A percentile compares a stretch with the other conserved stretches of the same genome.
Conservation (phyloP, 169 alveolate species). For the Pseudocohnilembus persalinus region DNA sequence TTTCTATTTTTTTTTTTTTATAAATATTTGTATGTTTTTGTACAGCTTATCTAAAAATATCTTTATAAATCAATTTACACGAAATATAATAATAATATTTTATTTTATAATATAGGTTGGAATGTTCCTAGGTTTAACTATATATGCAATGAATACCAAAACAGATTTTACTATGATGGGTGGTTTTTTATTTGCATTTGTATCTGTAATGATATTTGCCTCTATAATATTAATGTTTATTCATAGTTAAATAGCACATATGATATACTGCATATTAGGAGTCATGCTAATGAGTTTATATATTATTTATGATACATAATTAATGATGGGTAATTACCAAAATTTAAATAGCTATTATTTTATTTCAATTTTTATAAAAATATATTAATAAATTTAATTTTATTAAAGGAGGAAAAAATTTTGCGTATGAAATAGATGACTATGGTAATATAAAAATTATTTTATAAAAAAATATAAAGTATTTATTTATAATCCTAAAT, state of each 20-base stretch:
- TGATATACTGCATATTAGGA: constrained; percentile 25
- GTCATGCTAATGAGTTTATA: constrained; percentile 39
- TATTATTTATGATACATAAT: constrained; percentile 54
- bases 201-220: background rate
- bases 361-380: background rate
- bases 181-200: constrained; percentile 17
- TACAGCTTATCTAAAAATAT: too few species aligned
- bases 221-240: constrained; percentile 17
- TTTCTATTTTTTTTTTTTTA: background rate
- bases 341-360: too few species aligned
- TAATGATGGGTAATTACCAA: constrained; percentile 46
- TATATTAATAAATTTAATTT: too few species aligned
- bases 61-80: background rate
- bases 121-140: constrained; percentile 40
- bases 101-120: background rate
- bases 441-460: constrained; percentile 8
- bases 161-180: constrained; percentile 34
- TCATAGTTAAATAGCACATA: background rate
- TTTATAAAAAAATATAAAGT: too few species aligned
- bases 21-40: background rate
- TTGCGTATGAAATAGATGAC: constrained; percentile 49
- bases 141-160: constrained; percentile 45
- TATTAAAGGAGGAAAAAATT: background rate
- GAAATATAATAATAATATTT: background rate
- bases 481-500: too few species aligned